Percentiles rank a stretch among this genome's conserved stretches.
Conservation (phyloP, 2,329 filamentous ascomycete species). For the Pseudogymnoascus destructans region DNA sequence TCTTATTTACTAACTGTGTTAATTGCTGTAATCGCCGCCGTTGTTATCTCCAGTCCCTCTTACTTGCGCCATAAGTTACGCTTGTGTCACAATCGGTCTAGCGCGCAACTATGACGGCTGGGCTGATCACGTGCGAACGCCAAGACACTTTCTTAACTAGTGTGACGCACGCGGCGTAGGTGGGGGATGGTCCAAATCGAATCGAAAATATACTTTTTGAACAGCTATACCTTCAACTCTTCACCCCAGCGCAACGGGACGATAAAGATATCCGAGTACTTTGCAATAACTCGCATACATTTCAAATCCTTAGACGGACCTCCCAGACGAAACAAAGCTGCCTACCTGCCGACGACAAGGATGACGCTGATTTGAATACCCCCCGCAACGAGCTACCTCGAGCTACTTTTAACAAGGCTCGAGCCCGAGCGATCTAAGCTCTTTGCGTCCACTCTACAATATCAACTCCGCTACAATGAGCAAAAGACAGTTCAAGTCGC, state of each 20-base stretch:
- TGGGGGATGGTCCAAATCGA: background rate
- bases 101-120: background rate
- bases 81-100: background rate
- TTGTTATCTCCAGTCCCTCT: background rate
- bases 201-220: conserved; percentile 6
- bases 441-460: background rate
- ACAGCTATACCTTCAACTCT: background rate
- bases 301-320: background rate
- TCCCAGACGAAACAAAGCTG: background rate
- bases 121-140: background rate
- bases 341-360: background rate
- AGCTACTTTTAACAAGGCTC: background rate
- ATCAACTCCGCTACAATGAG: conserved; percentile 18
- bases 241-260: background rate
- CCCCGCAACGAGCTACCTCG: conserved; percentile 7
- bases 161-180: conserved; percentile 5
- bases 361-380: conserved; percentile 1
- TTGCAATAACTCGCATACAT: background rate
- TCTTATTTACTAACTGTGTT: background rate
- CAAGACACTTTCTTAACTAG: background rate
- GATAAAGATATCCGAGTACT: background rate
- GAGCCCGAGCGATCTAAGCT: background rate
- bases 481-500: conserved; percentile 23
- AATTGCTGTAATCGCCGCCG: background rate
- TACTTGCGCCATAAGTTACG: background rate